Base-by-base conservation (phyloP, 2,329 filamentous ascomycete genomes). In the Beauveria pseudobassiana region DNA sequence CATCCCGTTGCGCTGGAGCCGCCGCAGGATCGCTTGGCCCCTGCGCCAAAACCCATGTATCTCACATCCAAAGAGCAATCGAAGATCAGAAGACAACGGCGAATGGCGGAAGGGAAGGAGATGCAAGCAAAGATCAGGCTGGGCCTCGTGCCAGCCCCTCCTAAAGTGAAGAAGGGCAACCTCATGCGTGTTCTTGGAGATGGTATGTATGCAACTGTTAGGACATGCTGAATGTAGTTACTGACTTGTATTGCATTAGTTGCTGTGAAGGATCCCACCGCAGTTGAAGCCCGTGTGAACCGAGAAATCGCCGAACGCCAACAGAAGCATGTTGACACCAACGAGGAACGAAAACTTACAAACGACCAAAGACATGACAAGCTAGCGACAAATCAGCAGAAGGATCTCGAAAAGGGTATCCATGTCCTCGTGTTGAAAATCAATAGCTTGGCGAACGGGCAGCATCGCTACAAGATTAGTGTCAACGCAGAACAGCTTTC, bases 131-230 rank as follows among this genome's bases (percentile, higher is more conserved):
- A 99, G 78, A 95, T 98, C 64, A 85, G 93, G 63, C 80, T 99
- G 12, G 95, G 95, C 22, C 82, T 99, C 16, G 88, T 93, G 63
- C 91, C 93, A 3, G 91, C 93, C 22, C 89, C 93, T 28, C 93
- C 95, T 12, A 99, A 98, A 76, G 91, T 99, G 67, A 98, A 97
- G 77, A 96, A 96, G 75, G 90, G 89, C 62, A 99, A 99, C 74
- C 84, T 99, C 71, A 99, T 99, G 95, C 88, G 93, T 62, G 95
- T 99, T 34, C 82, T 97, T 61, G 95, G 95, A 65, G 91, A 97
- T 67, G 74, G 74, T 75, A 71, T 72, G 88, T 91, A 12, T 38
- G 9, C 34, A 8, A 38, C 42, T 61, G 18, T 45, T 63, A 26
- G 10, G 14, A 24, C 8, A 24, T 38, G 38, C 49, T 26, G 5